Percentiles rank a stretch among this genome's conserved stretches.
Evolutionary conservation across 108 stramenopile genomes (phyloP).

Genomic region (Pseudonitzschia pungens): DNA sequence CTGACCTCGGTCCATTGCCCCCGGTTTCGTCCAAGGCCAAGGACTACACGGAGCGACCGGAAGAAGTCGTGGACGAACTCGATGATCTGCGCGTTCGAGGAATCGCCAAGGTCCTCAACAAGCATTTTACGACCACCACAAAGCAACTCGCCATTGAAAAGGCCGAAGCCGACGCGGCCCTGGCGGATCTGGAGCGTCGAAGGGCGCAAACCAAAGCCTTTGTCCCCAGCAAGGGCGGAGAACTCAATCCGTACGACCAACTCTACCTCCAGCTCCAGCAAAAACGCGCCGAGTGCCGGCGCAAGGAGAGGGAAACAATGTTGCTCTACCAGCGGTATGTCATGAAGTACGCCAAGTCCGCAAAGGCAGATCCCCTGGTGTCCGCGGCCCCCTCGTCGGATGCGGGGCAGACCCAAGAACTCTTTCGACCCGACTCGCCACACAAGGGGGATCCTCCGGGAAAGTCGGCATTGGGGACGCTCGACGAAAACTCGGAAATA

Average conservation of each 20-base stretch:
- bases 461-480: constrained; percentile 12
- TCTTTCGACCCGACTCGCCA: neutral
- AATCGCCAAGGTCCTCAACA: constrained; percentile 57
- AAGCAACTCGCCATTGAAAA: constrained; percentile 48
- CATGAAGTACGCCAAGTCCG: constrained; percentile 44
- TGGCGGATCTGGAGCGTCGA: constrained; percentile 48
- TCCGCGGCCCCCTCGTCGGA: neutral
- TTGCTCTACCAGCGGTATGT: constrained; percentile 57
- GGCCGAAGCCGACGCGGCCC: constrained; percentile 54
- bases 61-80: constrained; percentile 43
- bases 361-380: constrained; percentile 4
- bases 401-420: neutral
- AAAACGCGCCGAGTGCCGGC: constrained; percentile 44
- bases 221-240: constrained; percentile 34
- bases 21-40: constrained; percentile 41
- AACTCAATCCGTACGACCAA: constrained; percentile 36
- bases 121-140: constrained; percentile 58
- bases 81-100: constrained; percentile 58
- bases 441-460: constrained; percentile 7
- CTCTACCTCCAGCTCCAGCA: constrained; percentile 44
- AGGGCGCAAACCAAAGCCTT: constrained; percentile 39
- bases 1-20: constrained; percentile 8
- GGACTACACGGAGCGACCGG: constrained; percentile 34
- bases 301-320: constrained; percentile 56
- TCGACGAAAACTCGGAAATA: constrained; percentile 27